Evolutionary conservation across 345 rosid species (phyloP).

Genomic region (Triadica sebifera): DNA sequence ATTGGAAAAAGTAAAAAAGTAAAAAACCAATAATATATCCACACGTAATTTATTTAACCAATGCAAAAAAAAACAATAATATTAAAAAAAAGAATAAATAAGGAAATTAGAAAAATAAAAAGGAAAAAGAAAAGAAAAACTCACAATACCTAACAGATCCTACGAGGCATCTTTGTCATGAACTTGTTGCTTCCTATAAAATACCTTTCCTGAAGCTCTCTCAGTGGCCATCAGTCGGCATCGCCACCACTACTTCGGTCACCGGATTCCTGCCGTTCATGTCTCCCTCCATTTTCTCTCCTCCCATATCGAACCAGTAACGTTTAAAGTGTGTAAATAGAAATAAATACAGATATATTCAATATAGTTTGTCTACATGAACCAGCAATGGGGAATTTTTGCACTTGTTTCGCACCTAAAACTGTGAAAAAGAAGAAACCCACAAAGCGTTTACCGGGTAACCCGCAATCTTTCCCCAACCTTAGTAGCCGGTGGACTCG

Average conservation of each 20-base stretch:
- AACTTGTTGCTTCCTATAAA: not conserved
- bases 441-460: constrained; percentile 21
- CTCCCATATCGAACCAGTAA: not conserved
- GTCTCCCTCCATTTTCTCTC: not conserved
- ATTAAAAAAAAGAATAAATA: not conserved
- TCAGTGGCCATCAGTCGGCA: not conserved
- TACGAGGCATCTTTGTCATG: not conserved
- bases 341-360: not conserved
- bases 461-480: constrained; percentile 12
- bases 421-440: constrained; percentile 14
- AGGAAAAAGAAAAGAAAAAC: too few relatives aligned
- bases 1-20: not conserved
- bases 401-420: constrained; percentile 30
- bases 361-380: constrained; percentile 7
- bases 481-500: constrained; percentile 37
- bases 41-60: not conserved
- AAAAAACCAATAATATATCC: not conserved
- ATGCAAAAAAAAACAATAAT: not conserved
- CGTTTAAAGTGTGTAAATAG: not conserved
- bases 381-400: constrained; percentile 31
- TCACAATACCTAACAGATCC: not conserved
- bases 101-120: not conserved
- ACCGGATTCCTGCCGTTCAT: not conserved
- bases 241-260: not conserved
- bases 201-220: not conserved